Base-by-base conservation (phyloP, 352 stramenopile species). In the Blastocystis sp. region DNA sequence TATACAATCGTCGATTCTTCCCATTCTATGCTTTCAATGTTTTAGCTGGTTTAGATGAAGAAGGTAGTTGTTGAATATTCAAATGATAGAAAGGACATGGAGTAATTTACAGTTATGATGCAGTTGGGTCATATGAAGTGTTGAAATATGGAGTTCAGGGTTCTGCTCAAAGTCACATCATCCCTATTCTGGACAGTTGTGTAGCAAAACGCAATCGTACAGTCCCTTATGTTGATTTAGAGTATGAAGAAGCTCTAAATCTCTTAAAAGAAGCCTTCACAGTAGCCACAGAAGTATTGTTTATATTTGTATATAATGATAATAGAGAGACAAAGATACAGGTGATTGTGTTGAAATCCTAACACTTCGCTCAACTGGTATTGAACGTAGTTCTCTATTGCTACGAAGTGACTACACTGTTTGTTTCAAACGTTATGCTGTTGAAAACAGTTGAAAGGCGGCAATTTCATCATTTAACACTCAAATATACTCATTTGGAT, bases 1-100 rank as follows among this genome's bases (percentile, higher is more conserved):
- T 99, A 22, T 99, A 98, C 92, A 93, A 87, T 91, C 60, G 79
- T 40, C 60, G 97, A 48, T 98, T 99, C 91, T 99, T 99, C 92
- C 97, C 97, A 35, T 98, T 98, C 92, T 99, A 99, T 91, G 94
- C 95, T 48, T 98, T 99, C 92, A 98, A 97, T 91, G 95, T 98
- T 82, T 92, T 99, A n/a, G 95, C 93, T 48, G 96, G 97, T 30
- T 94, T 99, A 60, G 96, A 98, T 91, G 93, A 95, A 70, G 92
- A 98, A 64, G 96, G 73, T 77, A 77, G 24, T 51, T 37, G 27
- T 37, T 48, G 2, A 9, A 64, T 27, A 11, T 77, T 77, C 6
- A 2, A 11, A 9, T 77, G n/a, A 66, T 40, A 30, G 11, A 40
- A 40, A 77, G 64, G 97, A 51, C 98, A 97, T 89, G 97, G 97